These are phyloP conservation scores for Triadica sebifera DNA, from an alignment of 345 rosid genomes.

Conservation along the genomic window DNA sequence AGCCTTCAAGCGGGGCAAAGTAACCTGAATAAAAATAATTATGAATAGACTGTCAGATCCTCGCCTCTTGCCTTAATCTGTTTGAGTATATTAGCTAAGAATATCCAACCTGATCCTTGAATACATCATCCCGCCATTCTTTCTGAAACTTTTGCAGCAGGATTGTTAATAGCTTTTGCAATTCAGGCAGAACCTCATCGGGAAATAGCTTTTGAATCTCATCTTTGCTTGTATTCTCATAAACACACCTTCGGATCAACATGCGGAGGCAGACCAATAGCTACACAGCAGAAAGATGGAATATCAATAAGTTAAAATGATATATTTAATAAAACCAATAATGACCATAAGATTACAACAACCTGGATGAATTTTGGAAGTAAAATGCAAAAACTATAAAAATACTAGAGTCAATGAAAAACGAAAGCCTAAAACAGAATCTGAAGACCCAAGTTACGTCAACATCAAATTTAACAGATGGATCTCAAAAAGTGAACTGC, in stretches of 20 bases:
- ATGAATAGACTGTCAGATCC: background rate
- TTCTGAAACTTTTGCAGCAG: slow-evolving; percentile 57
- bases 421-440: too few relatives aligned
- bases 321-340: too few relatives aligned
- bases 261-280: slow-evolving; percentile 61
- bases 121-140: slow-evolving; percentile 56
- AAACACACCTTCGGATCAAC: slow-evolving; percentile 54
- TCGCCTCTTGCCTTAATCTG: background rate
- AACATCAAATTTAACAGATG: background rate
- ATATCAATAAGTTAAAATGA: background rate
- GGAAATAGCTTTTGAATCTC: slow-evolving; percentile 60
- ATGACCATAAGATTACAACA: too few relatives aligned
- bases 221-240: slow-evolving; percentile 46
- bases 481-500: background rate
- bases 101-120: slow-evolving; percentile 46
- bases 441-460: background rate
- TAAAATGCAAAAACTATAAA: background rate
- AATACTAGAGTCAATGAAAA: background rate
- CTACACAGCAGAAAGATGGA: slow-evolving; percentile 28
- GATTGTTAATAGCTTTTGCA: slow-evolving; percentile 53
- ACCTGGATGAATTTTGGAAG: too few relatives aligned
- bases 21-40: slow-evolving; percentile 33
- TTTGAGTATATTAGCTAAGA: background rate
- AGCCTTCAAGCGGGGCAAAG: slow-evolving; percentile 49
- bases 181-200: slow-evolving; percentile 53